Evolutionary conservation across 495 filamentous ascomycete species (phyloP).

Genomic region (Penicillium canariense): DNA sequence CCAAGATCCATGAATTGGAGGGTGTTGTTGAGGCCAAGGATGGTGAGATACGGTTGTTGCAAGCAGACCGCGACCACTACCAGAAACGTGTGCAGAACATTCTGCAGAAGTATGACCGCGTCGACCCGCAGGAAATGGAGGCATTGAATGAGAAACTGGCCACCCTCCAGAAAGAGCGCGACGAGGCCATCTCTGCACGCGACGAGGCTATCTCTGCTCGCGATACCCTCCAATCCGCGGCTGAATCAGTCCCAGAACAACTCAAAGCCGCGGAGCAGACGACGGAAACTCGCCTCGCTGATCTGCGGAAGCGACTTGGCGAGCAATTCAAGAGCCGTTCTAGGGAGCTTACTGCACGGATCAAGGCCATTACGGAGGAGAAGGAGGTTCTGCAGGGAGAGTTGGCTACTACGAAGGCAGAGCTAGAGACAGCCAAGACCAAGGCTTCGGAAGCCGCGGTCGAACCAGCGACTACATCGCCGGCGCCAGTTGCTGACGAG

Average conservation of each 20-base stretch:
- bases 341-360: constrained; percentile 48
- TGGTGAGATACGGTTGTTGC: constrained; percentile 78
- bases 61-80: constrained; percentile 86
- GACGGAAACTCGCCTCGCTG: constrained; percentile 30
- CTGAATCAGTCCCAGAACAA: constrained; percentile 47
- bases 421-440: constrained; percentile 39
- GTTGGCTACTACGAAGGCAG: constrained; percentile 43
- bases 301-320: constrained; percentile 51
- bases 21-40: constrained; percentile 74
- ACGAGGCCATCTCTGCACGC: constrained; percentile 41
- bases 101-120: constrained; percentile 90
- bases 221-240: constrained; percentile 54
- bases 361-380: constrained; percentile 48
- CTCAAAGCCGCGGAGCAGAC: constrained; percentile 41
- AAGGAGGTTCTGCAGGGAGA: constrained; percentile 50
- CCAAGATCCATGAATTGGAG: constrained; percentile 74
- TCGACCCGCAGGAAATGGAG: constrained; percentile 89
- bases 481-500: constrained; percentile 11
- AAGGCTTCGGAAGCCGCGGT: constrained; percentile 34
- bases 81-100: constrained; percentile 93
- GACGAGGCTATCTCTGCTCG: constrained; percentile 61
- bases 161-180: constrained; percentile 66
- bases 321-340: constrained; percentile 61
- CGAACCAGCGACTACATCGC: constrained; percentile 8
- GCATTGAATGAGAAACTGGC: constrained; percentile 69